Evolutionary conservation across 495 filamentous ascomycete species (phyloP).

Genomic region (Penicillium bovifimosum): DNA sequence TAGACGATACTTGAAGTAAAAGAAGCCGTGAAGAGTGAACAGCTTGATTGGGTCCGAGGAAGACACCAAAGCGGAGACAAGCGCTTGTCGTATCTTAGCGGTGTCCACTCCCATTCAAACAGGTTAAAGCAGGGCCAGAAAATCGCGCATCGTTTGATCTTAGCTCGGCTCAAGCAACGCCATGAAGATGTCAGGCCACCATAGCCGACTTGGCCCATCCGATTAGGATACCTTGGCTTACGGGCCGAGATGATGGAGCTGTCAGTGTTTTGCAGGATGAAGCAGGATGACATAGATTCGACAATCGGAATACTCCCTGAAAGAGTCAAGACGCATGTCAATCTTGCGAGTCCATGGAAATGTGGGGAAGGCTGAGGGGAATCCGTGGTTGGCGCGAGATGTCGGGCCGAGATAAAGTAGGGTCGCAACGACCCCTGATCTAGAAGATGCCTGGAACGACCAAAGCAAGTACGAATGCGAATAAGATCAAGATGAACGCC

Average conservation of each 20-base stretch:
- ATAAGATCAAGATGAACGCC: background rate
- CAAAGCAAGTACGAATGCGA: background rate
- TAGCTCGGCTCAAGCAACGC: background rate
- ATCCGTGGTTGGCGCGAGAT: background rate
- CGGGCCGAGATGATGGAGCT: background rate
- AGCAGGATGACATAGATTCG: no score
- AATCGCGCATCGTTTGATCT: conserved; percentile 17
- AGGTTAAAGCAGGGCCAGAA: conserved; percentile 4
- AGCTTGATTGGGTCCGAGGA: conserved; percentile 13
- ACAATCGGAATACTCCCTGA: background rate
- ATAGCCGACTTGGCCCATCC: background rate
- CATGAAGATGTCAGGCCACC: background rate
- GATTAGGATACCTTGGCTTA: background rate
- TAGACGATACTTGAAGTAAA: background rate
- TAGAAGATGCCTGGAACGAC: background rate
- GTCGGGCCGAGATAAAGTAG: conserved; percentile 4
- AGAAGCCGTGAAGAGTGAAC: background rate
- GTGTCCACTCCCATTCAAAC: conserved; percentile 10
- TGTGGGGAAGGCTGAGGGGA: background rate
- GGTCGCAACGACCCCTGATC: background rate
- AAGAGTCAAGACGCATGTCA: background rate
- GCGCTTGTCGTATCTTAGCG: conserved; percentile 5
- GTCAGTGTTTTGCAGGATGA: background rate
- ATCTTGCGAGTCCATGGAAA: background rate
- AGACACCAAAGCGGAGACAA: conserved; percentile 7